Percentiles rank a stretch among this genome's conserved stretches.
Evolutionary conservation across 768 basidiomycete species (phyloP).

Genomic region (Gautieria morchelliformis): DNA sequence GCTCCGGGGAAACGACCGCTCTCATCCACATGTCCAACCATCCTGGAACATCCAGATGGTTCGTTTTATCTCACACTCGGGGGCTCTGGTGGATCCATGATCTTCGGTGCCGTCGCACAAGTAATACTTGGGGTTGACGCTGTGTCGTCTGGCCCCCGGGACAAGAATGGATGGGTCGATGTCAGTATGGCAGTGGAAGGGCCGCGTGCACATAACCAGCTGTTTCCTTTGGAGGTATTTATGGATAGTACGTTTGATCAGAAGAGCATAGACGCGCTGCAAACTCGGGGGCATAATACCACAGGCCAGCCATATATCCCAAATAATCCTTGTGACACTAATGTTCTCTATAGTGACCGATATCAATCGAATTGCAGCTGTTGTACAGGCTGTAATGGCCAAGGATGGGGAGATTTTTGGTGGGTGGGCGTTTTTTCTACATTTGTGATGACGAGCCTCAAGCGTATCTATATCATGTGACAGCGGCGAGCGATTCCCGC

Average conservation of each 20-base stretch:
- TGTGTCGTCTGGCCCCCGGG: not conserved
- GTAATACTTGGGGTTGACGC: slow-evolving; percentile 52
- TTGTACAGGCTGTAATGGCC: slow-evolving; percentile 58
- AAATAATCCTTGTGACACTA: not conserved
- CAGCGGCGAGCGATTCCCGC: slow-evolving; percentile 84
- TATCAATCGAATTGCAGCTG: slow-evolving; percentile 63
- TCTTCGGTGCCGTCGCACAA: slow-evolving; percentile 75
- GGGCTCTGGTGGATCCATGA: slow-evolving; percentile 81
- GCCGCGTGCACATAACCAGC: slow-evolving; percentile 78
- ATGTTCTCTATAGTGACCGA: slow-evolving; percentile 38
- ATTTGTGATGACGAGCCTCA: not conserved
- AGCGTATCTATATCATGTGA: not conserved
- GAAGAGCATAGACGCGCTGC: slow-evolving; percentile 46
- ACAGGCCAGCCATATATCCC: slow-evolving; percentile 32
- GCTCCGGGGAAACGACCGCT: slow-evolving; percentile 81
- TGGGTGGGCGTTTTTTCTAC: slow-evolving; percentile 23
- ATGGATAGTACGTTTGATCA: slow-evolving; percentile 53
- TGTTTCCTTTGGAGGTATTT: slow-evolving; percentile 56
- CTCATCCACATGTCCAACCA: slow-evolving; percentile 75
- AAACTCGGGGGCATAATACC: slow-evolving; percentile 59
- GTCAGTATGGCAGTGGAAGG: slow-evolving; percentile 74
- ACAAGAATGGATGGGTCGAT: slow-evolving; percentile 58
- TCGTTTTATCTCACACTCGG: slow-evolving; percentile 68
- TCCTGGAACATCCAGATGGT: slow-evolving; percentile 69
- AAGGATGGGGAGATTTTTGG: slow-evolving; percentile 52